Evolutionary conservation across 768 basidiomycete species (phyloP).

Genomic region (Macrolepiota fuliginosa): DNA sequence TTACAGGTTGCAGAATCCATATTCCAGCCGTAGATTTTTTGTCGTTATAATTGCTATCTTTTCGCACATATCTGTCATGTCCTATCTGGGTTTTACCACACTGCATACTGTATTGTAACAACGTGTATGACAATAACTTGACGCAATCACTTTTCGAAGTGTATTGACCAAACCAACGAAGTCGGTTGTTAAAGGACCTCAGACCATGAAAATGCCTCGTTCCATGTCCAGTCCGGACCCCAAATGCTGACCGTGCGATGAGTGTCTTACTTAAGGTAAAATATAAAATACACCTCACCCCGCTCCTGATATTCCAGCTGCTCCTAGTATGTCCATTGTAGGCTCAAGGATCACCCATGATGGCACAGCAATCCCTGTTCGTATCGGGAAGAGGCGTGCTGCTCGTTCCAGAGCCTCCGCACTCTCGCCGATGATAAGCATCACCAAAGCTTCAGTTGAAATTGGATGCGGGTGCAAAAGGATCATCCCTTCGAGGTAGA

Average conservation of each 20-base stretch:
- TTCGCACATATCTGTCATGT: slow-evolving; percentile 73
- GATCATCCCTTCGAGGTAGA: slow-evolving; percentile 14
- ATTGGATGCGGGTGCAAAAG: slow-evolving; percentile 68
- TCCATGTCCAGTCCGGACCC: slow-evolving; percentile 31
- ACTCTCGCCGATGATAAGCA: slow-evolving; percentile 60
- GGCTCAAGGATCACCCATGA: slow-evolving; percentile 72
- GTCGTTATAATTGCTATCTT: slow-evolving; percentile 66
- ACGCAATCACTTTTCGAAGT: neutral
- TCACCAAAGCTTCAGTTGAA: slow-evolving; percentile 20
- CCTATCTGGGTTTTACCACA: slow-evolving; percentile 57
- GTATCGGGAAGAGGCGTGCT: slow-evolving; percentile 73
- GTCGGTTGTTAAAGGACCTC: slow-evolving; percentile 13
- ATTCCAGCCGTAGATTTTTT: slow-evolving; percentile 72
- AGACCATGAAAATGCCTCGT: slow-evolving; percentile 11
- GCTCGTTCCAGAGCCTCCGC: slow-evolving; percentile 61
- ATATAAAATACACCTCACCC: slow-evolving; percentile 49
- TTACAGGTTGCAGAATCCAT: slow-evolving; percentile 72
- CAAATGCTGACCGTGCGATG: slow-evolving; percentile 19
- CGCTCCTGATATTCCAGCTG: slow-evolving; percentile 72
- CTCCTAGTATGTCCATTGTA: slow-evolving; percentile 54
- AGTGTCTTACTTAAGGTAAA: neutral
- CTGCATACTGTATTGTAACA: slow-evolving; percentile 89
- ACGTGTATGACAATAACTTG: slow-evolving; percentile 32
- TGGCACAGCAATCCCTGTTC: slow-evolving; percentile 75
- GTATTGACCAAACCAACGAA: neutral